Conservation (phyloP, 768 basidiomycete species). For the Leccinum longicurvipes region DNA sequence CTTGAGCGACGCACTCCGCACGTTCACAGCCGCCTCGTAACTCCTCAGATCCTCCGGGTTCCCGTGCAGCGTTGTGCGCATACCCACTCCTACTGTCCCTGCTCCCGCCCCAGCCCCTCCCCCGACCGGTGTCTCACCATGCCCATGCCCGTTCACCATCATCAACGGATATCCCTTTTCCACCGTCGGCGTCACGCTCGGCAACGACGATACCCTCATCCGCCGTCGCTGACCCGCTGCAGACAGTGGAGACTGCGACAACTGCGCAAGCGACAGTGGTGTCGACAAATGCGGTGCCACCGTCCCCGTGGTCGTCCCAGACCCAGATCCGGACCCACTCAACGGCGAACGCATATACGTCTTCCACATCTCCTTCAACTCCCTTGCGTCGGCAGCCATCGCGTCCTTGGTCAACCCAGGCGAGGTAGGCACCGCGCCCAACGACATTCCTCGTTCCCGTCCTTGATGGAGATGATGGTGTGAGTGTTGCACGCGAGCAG, state of each 20-base stretch:
- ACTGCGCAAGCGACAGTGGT: conserved; percentile 10
- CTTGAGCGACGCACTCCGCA: conserved; percentile 58
- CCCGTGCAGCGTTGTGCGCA: conserved; percentile 42
- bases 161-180: conserved; percentile 20
- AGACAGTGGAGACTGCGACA: conserved; percentile 28
- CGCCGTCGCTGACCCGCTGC: conserved; percentile 36
- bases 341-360: conserved; percentile 70
- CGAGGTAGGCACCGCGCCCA: conserved; percentile 28
- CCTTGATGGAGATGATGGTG: conserved; percentile 6
- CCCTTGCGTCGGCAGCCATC: conserved; percentile 35
- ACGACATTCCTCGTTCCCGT: conserved; percentile 25
- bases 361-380: conserved; percentile 72
- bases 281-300: conserved; percentile 6
- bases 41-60: conserved; percentile 60
- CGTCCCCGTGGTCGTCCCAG: not conserved
- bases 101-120: too few species aligned
- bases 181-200: conserved; percentile 62
- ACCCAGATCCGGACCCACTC: conserved; percentile 29
- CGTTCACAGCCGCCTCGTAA: conserved; percentile 75
- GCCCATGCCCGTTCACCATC: conserved; percentile 13
- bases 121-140: conserved; percentile 10
- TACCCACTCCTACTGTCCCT: conserved; percentile 13
- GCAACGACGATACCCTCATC: conserved; percentile 62
- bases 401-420: conserved; percentile 32
- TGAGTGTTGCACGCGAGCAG: conserved; percentile 24